These are phyloP conservation scores for Huntiella bhutanensis DNA, from an alignment of 2,329 filamentous ascomycete species.

Conservation along the genomic window DNA sequence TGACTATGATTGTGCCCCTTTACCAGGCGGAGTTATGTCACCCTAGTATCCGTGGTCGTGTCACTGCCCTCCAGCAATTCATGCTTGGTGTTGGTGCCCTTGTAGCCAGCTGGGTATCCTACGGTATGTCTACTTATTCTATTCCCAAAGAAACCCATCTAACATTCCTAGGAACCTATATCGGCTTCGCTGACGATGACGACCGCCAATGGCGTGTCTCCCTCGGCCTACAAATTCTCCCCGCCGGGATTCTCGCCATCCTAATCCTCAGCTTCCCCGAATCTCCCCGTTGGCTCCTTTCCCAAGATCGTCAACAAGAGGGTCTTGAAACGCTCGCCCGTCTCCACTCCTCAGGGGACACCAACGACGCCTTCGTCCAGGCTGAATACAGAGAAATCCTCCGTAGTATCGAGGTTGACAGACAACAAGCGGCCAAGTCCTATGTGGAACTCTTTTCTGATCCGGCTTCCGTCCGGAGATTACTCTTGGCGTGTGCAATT, in stretches of 20 bases:
- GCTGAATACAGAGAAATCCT: slow-evolving; percentile 57
- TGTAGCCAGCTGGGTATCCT: slow-evolving; percentile 54
- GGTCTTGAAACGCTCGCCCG: slow-evolving; percentile 48
- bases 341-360: slow-evolving; percentile 50
- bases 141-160: not conserved
- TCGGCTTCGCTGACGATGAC: slow-evolving; percentile 16
- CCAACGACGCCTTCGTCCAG: slow-evolving; percentile 47
- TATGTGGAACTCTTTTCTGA: slow-evolving; percentile 48
- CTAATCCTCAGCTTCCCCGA: slow-evolving; percentile 57
- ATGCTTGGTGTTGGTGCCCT: slow-evolving; percentile 64
- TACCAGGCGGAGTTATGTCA: slow-evolving; percentile 69
- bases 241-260: slow-evolving; percentile 42
- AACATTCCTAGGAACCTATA: slow-evolving; percentile 16
- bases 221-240: slow-evolving; percentile 52
- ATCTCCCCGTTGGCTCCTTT: slow-evolving; percentile 56
- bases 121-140: slow-evolving; percentile 26
- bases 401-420: slow-evolving; percentile 43
- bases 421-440: slow-evolving; percentile 49
- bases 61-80: slow-evolving; percentile 63
- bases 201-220: slow-evolving; percentile 20
- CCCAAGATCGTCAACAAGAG: slow-evolving; percentile 44
- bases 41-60: slow-evolving; percentile 54
- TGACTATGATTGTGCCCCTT: slow-evolving; percentile 29
- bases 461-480: slow-evolving; percentile 46
- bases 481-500: slow-evolving; percentile 49